Percentiles rank a stretch among this genome's conserved stretches.
These are phyloP conservation scores for Marasmius tenuissimus DNA, from an alignment of 1,284 basidiomycete species.

Conservation along the genomic window DNA sequence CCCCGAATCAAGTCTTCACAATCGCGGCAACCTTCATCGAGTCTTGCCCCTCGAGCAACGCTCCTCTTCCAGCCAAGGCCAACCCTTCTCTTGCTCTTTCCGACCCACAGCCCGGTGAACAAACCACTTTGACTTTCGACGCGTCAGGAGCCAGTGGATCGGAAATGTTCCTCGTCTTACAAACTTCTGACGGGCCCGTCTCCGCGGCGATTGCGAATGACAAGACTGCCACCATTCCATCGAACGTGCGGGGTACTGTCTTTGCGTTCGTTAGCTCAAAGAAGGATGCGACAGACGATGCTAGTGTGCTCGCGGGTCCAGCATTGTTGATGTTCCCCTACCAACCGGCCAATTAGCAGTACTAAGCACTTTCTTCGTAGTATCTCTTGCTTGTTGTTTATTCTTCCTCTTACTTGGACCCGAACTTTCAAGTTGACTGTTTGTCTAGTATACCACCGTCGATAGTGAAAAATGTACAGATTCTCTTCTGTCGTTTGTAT, in stretches of 20 bases:
- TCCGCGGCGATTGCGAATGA: not conserved
- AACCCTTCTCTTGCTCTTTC: conserved; percentile 34
- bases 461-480: no score
- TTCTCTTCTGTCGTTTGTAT: no score
- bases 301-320: conserved; percentile 3
- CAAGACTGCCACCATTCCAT: conserved; percentile 4
- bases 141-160: not conserved
- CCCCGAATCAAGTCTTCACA: conserved; percentile 46
- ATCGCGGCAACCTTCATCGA: conserved; percentile 42
- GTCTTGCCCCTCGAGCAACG: conserved; percentile 50
- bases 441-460: no score
- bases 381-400: no score
- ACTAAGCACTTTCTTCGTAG: no score
- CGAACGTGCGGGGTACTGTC: not conserved
- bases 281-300: conserved; percentile 2
- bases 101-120: conserved; percentile 5
- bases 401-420: no score
- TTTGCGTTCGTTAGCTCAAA: conserved; percentile 5
- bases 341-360: no score
- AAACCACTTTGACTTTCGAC: conserved; percentile 15
- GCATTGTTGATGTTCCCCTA: conserved; percentile 3
- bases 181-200: conserved; percentile 21
- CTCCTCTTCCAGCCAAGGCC: conserved; percentile 37
- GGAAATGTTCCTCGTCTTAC: conserved; percentile 34
- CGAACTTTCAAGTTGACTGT: no score